Evolutionary conservation across 23 red algal genomes (phyloP).

Genomic region (Gracilaria vermiculophylla): DNA sequence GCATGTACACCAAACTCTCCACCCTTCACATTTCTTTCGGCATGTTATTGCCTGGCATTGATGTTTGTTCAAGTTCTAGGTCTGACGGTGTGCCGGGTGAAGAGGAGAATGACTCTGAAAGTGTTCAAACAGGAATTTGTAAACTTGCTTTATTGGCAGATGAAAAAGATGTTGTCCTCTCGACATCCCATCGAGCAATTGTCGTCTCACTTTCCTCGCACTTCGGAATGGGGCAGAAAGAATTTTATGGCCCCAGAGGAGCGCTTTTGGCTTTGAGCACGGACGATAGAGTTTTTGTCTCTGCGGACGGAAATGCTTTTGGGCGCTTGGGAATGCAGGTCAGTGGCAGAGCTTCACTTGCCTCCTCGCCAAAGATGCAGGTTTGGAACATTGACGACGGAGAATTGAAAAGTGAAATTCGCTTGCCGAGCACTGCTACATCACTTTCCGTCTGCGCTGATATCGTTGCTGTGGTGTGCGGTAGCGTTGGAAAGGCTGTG

Average conservation of each 20-base stretch:
- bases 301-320: conserved; percentile 44
- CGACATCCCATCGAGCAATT: conserved; percentile 31
- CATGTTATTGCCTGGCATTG: neutral
- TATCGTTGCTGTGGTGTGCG: conserved; percentile 26
- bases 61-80: neutral
- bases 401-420: conserved; percentile 1
- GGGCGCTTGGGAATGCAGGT: conserved; percentile 23
- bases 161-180: neutral
- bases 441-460: conserved; percentile 37
- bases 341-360: conserved; percentile 10
- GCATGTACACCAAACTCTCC: neutral
- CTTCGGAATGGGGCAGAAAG: neutral
- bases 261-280: conserved; percentile 17
- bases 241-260: conserved; percentile 20
- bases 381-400: conserved; percentile 21
- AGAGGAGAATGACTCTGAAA: neutral
- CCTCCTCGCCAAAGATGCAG: neutral
- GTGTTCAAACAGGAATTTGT: conserved; percentile 6
- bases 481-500: conserved; percentile 19
- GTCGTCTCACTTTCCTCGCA: neutral
- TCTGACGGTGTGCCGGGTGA: neutral
- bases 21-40: conserved; percentile 1
- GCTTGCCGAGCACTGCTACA: neutral
- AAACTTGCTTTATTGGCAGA: conserved; percentile 16
- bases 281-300: conserved; percentile 14